These are phyloP conservation scores for Aspergillus pseudoterreus DNA, from an alignment of 2,329 filamentous ascomycete genomes.

Conservation along the genomic window DNA sequence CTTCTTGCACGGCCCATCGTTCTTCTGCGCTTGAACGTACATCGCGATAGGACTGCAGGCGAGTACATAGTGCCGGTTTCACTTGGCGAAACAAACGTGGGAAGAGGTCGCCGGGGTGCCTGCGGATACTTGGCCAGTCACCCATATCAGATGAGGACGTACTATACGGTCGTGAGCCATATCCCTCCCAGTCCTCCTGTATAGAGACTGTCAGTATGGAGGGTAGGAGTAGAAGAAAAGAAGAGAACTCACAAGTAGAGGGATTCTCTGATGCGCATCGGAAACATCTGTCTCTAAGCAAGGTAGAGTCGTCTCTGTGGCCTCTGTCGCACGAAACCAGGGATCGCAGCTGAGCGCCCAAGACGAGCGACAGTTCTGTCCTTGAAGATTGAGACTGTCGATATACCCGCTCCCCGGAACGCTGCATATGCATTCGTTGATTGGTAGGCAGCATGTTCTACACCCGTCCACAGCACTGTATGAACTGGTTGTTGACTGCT, in stretches of 20 bases:
- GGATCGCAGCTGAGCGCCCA: conserved; percentile 1
- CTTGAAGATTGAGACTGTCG: not conserved
- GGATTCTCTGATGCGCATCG: conserved; percentile 8
- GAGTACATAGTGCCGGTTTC: conserved; percentile 16
- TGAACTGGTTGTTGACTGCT: conserved; percentile 1
- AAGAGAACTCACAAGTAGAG: conserved; percentile 10
- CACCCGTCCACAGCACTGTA: not conserved
- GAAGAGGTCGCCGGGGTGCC: not conserved
- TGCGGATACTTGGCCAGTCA: not conserved
- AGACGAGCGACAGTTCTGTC: not conserved
- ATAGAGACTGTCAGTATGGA: not conserved
- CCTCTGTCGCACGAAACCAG: not conserved
- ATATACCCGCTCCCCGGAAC: not conserved
- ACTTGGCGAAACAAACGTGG: conserved; percentile 13
- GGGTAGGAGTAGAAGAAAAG: not conserved
- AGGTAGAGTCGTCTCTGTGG: not conserved
- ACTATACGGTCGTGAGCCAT: not conserved
- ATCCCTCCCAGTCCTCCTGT: conserved; percentile 1
- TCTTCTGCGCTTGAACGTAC: conserved; percentile 20
- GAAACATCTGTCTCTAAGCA: conserved; percentile 1
- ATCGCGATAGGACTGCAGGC: conserved; percentile 23
- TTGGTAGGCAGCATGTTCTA: not conserved
- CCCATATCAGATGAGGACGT: not conserved
- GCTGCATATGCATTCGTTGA: not conserved
- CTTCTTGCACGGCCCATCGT: conserved; percentile 27